Percentiles rank a stretch among this genome's conserved stretches.
Evolutionary conservation across 352 stramenopile genomes (phyloP).

Genomic region (Globisporangium splendens): DNA sequence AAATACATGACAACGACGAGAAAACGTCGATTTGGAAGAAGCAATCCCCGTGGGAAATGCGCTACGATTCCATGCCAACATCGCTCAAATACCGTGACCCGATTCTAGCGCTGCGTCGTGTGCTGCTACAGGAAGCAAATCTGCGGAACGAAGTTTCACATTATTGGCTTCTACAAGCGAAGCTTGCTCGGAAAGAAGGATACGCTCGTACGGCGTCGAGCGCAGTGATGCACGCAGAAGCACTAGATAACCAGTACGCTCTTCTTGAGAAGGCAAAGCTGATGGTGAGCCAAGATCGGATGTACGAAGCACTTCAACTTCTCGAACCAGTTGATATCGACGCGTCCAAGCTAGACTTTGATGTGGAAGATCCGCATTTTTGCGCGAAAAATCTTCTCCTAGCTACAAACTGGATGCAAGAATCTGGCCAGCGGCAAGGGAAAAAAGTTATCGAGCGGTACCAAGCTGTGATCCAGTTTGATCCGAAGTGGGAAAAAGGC

Average conservation of each 20-base stretch:
- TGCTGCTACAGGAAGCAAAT: constrained; percentile 70
- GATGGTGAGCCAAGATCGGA: constrained; percentile 73
- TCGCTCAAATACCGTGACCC: constrained; percentile 82
- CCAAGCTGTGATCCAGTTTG: constrained; percentile 91
- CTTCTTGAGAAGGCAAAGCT: constrained; percentile 78
- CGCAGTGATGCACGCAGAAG: constrained; percentile 83
- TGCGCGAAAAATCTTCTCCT: constrained; percentile 90
- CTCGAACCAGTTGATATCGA: constrained; percentile 82
- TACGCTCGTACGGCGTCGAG: constrained; percentile 78
- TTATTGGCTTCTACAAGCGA: constrained; percentile 83
- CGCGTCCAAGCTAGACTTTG: constrained; percentile 63
- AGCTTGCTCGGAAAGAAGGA: constrained; percentile 80
- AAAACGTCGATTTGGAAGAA: constrained; percentile 44
- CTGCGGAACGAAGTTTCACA: constrained; percentile 62
- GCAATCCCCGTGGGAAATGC: constrained; percentile 64
- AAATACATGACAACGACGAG: constrained; percentile 17
- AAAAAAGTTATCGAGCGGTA: constrained; percentile 94
- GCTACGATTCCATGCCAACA: constrained; percentile 69
- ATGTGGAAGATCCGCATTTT: constrained; percentile 69
- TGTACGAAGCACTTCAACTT: constrained; percentile 83
- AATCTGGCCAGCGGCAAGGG: constrained; percentile 91
- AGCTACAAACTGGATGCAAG: constrained; percentile 96
- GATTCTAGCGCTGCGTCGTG: constrained; percentile 75
- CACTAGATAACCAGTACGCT: constrained; percentile 70
- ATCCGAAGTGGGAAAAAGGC: constrained; percentile 92